phyloP scores from a whole-genome alignment of 2,329 filamentous ascomycete species.

The Volutella citrinella region DNA sequence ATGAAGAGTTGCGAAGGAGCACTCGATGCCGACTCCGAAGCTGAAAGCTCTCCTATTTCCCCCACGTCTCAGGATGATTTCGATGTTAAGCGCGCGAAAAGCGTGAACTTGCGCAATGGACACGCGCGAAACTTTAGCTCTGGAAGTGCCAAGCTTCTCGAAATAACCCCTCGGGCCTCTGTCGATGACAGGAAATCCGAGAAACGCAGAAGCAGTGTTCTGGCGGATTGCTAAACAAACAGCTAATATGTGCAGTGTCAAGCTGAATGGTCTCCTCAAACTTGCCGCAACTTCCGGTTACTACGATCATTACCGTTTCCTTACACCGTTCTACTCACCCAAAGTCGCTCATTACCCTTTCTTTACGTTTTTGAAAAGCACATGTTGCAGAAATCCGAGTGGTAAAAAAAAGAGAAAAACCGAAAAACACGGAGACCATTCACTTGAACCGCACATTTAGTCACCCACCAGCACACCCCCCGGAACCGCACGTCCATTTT shows the following conservation, averaged over 20 bases:
- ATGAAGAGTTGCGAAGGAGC: conserved; percentile 53
- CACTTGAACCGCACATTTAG: no score
- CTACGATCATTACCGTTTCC: conserved; percentile 21
- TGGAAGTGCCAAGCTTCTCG: conserved; percentile 72
- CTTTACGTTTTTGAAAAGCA: conserved; percentile 18
- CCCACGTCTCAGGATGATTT: conserved; percentile 32
- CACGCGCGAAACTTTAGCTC: conserved; percentile 73
- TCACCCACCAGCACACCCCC: conserved; percentile 4
- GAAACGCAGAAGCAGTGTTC: conserved; percentile 24
- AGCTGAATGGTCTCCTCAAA: conserved; percentile 22
- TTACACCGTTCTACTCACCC: conserved; percentile 16
- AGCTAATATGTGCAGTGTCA: conserved; percentile 14
- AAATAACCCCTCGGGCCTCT: conserved; percentile 58
- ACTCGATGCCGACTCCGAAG: conserved; percentile 40
- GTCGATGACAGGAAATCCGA: conserved; percentile 43
- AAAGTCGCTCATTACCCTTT: conserved; percentile 33
- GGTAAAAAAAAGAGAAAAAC: conserved; percentile 21
- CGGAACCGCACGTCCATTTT: conserved; percentile 4
- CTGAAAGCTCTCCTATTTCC: conserved; percentile 30
- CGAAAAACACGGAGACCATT: conserved; percentile 14
- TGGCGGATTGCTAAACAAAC: conserved; percentile 14
- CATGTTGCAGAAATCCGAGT: conserved; percentile 7
- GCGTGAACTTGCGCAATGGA: conserved; percentile 62
- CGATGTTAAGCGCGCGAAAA: conserved; percentile 62
- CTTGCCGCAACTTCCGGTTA: conserved; percentile 9